phyloP scores from a whole-genome alignment of 768 basidiomycete species.

The Imleria badia region DNA sequence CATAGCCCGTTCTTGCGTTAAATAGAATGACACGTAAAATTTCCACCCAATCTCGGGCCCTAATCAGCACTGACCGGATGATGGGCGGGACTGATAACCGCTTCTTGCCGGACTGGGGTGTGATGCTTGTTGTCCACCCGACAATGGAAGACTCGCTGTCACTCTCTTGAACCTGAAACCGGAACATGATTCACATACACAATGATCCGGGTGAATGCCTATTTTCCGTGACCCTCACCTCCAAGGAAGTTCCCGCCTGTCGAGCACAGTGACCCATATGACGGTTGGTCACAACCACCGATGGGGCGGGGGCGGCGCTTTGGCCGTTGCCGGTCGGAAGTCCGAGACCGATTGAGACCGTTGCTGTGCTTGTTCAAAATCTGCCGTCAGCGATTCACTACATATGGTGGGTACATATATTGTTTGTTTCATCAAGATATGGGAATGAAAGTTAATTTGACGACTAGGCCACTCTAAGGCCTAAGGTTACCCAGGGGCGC shows the following conservation, averaged over 20 bases:
- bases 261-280: background rate
- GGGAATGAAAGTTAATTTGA: slow-evolving; percentile 25
- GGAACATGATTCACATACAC: slow-evolving; percentile 1
- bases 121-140: background rate
- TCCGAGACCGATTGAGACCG: slow-evolving; percentile 1
- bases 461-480: slow-evolving; percentile 16
- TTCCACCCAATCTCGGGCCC: slow-evolving; percentile 3
- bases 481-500: background rate
- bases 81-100: background rate
- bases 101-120: background rate
- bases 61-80: background rate
- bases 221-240: slow-evolving; percentile 1
- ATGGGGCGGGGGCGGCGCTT: slow-evolving; percentile 1
- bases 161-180: background rate
- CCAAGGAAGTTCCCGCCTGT: background rate
- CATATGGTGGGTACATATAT: slow-evolving; percentile 10
- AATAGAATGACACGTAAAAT: slow-evolving; percentile 24
- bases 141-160: background rate
- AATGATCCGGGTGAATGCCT: background rate
- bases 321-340: background rate
- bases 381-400: slow-evolving; percentile 20
- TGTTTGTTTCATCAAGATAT: slow-evolving; percentile 19
- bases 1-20: slow-evolving; percentile 9
- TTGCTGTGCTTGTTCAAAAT: slow-evolving; percentile 10
- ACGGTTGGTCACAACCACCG: background rate